These are phyloP conservation scores for Sugiyamaella neomexicana DNA, from an alignment of 1,139 yeast genomes.

Conservation along the genomic window DNA sequence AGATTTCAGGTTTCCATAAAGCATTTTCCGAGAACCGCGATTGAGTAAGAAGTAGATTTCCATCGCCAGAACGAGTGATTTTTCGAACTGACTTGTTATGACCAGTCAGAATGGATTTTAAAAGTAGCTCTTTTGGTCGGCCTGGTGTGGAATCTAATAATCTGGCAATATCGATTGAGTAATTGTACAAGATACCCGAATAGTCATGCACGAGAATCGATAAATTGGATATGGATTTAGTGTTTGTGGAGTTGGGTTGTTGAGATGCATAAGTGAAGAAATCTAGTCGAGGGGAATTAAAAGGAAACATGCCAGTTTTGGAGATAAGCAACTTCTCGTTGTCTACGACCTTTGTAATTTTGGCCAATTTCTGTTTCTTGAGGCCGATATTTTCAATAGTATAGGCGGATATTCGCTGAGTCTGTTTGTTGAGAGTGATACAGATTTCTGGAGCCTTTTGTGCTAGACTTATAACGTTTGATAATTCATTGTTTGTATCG, in stretches of 20 bases:
- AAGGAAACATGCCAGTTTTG: constrained; percentile 21
- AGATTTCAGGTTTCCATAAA: constrained; percentile 36
- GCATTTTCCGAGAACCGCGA: constrained; percentile 39
- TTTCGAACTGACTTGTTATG: constrained; percentile 76
- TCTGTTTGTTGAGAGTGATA: constrained; percentile 47
- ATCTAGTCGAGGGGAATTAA: constrained; percentile 21
- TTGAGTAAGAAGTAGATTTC: constrained; percentile 54
- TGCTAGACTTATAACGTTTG: constrained; percentile 34
- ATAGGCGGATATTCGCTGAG: constrained; percentile 50
- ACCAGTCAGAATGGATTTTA: constrained; percentile 60
- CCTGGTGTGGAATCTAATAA: constrained; percentile 33
- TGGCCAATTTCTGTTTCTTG: constrained; percentile 48
- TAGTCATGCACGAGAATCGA: constrained; percentile 53
- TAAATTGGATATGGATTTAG: constrained; percentile 26
- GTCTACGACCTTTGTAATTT: constrained; percentile 32
- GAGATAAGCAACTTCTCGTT: constrained; percentile 13
- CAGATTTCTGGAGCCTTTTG: constrained; percentile 52
- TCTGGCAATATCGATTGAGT: constrained; percentile 44
- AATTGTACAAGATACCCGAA: constrained; percentile 51
- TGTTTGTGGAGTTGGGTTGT: not conserved
- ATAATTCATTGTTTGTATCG: constrained; percentile 24
- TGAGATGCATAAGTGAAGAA: constrained; percentile 20
- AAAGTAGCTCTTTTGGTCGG: constrained; percentile 12
- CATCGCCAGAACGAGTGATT: constrained; percentile 63
- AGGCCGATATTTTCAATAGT: constrained; percentile 54